Evolutionary conservation across 768 basidiomycete genomes (phyloP), one percentile per base, ranked within the genome.

Genomic region (Lactifluus rugatus): DNA sequence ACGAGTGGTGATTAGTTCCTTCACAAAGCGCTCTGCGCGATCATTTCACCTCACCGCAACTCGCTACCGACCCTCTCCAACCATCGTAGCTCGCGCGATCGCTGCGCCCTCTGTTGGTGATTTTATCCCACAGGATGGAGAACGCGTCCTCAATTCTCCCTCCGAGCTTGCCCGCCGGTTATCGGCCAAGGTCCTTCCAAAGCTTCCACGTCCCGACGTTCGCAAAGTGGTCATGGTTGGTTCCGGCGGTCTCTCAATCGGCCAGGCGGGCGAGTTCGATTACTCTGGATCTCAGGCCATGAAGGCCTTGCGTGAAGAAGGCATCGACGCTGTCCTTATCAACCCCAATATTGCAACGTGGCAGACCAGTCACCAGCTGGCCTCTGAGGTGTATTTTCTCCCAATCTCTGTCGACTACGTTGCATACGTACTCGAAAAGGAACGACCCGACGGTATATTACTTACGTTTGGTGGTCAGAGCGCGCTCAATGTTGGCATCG

Each of bases 331-430:
- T 32, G 85, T 99, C 62, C 84, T 99, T 62, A 92, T 99, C 71
- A 99, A 98, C 72, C 96, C 96, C 48, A 98, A 99, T 70, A 97
- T 98, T 63, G 95, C 96, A 44, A 98, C 96, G 31, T 97, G 95
- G 87, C 96, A 99, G 74, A 98, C 96, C 1, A 97, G 94, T 8
- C 96, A 99, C 70, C 85, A 97, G 70, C 79, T 99, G 62, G 96
- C 96, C 28, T 87, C 87, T 1, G 91, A 97, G 70, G 93, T 98
- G 65, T 99, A 98, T 75, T 99, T 98, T 75, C 74, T 99, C 36
- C 96, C 96, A 48, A 83, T 99, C 67, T 97, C 96, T 0, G 74
- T 90, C 52, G 96, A 98, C 72, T 98, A 98, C 72, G 96, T 99
- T 62, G 95, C 96, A 61, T 97, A 97, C 68, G 93, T 99, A 26